phyloP scores from a whole-genome alignment of 129 eudicot genomes.

The Glebionis coronaria region DNA sequence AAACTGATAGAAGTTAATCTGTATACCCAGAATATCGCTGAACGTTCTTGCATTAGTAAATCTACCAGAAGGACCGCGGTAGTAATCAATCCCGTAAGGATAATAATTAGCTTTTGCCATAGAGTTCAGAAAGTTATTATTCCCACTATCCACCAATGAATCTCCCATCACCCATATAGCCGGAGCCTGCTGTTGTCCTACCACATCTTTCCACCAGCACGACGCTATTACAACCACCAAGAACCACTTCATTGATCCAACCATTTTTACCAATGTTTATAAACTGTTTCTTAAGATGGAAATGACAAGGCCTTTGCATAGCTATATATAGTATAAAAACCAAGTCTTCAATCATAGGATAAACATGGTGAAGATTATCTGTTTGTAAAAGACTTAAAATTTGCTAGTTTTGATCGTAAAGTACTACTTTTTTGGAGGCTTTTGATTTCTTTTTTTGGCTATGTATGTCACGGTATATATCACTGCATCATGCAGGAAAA shows the following conservation, averaged over 20 bases:
- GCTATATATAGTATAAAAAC: conserved; percentile 29
- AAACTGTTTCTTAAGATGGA: background rate
- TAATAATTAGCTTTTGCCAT: conserved; percentile 68
- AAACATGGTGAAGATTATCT: conserved; percentile 10
- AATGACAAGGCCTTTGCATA: conserved; percentile 13
- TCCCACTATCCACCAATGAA: conserved; percentile 81
- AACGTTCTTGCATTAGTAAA: conserved; percentile 76
- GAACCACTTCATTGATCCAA: conserved; percentile 25
- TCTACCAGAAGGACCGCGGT: conserved; percentile 67
- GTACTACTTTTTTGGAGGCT: conserved; percentile 16
- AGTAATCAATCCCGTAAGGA: conserved; percentile 81
- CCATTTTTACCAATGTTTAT: conserved; percentile 2
- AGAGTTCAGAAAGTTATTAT: conserved; percentile 68
- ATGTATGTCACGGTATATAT: conserved; percentile 16
- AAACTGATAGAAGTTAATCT: background rate
- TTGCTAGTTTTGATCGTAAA: conserved; percentile 8
- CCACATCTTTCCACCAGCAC: conserved; percentile 20
- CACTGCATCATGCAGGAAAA: conserved; percentile 15
- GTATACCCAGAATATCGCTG: conserved; percentile 66
- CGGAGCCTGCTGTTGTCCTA: conserved; percentile 40
- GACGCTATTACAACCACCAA: conserved; percentile 16
- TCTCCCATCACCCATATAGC: conserved; percentile 92
- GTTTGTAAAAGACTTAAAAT: conserved; percentile 18
- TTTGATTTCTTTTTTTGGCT: conserved; percentile 20
- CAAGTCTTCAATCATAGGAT: conserved; percentile 2